phyloP scores from a whole-genome alignment of 352 stramenopile genomes.

The Phytopythium ostracodes region DNA sequence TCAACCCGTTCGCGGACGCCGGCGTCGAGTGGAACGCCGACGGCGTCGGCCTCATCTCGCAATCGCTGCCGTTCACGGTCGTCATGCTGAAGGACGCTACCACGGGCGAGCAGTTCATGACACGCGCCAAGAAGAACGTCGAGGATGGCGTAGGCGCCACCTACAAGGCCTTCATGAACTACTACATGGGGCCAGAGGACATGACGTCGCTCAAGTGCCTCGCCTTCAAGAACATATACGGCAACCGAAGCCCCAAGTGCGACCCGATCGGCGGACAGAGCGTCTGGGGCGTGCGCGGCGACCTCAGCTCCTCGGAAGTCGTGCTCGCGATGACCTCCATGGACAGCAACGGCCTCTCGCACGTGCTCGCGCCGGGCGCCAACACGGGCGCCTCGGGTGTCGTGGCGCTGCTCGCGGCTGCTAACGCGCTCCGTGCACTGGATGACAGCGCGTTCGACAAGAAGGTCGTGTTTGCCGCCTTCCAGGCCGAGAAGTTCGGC shows the following conservation, averaged over 20 bases:
- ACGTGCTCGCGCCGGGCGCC: constrained; percentile 63
- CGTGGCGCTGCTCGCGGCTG: constrained; percentile 68
- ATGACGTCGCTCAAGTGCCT: constrained; percentile 77
- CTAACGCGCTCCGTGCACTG: constrained; percentile 61
- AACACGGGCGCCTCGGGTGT: constrained; percentile 74
- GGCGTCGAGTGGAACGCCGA: constrained; percentile 67
- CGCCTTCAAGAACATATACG: constrained; percentile 75
- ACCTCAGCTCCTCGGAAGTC: constrained; percentile 41
- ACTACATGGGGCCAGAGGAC: constrained; percentile 71
- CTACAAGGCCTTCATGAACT: constrained; percentile 80
- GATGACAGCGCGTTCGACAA: constrained; percentile 62
- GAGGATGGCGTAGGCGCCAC: constrained; percentile 37
- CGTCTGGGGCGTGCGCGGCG: constrained; percentile 57
- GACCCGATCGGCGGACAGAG: constrained; percentile 80
- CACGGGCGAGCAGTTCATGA: constrained; percentile 35
- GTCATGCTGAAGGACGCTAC: constrained; percentile 49
- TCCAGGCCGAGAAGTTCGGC: constrained; percentile 77
- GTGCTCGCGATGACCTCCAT: constrained; percentile 77
- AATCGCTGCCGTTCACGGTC: constrained; percentile 56
- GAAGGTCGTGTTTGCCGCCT: constrained; percentile 76
- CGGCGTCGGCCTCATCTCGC: constrained; percentile 39
- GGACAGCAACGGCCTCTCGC: constrained; percentile 67
- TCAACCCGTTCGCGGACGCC: constrained; percentile 65
- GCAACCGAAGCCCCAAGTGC: constrained; percentile 54
- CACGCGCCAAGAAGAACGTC: constrained; percentile 56